phyloP scores from a whole-genome alignment of 495 filamentous ascomycete genomes.

The Pyrenula massariospora region DNA sequence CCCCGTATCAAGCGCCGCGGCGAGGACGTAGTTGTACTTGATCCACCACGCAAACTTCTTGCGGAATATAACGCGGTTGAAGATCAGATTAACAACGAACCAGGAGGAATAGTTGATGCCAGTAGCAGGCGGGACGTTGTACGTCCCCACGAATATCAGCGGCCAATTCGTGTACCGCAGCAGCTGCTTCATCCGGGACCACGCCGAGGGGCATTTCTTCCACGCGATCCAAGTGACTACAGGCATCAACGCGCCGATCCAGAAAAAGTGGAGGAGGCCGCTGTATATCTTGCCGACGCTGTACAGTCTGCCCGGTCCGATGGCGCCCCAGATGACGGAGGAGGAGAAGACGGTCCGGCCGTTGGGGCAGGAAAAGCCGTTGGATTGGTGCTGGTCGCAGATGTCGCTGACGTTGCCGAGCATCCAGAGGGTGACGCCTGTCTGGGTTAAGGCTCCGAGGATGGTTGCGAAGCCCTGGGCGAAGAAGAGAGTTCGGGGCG shows the following conservation, averaged over 20 bases:
- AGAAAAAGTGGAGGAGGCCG: conserved; percentile 21
- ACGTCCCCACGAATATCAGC: conserved; percentile 32
- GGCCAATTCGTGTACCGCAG: conserved; percentile 32
- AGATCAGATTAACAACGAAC: conserved; percentile 33
- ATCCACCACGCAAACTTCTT: conserved; percentile 30
- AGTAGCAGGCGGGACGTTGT: conserved; percentile 18
- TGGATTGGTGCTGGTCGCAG: conserved; percentile 18
- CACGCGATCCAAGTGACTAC: conserved; percentile 20
- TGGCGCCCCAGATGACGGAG: conserved; percentile 27
- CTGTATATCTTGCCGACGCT: conserved; percentile 13
- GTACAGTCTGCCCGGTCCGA: conserved; percentile 22
- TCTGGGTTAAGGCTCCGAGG: conserved; percentile 24
- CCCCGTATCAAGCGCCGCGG: conserved; percentile 20
- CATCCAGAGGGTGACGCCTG: conserved; percentile 30
- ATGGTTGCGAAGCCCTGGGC: conserved; percentile 28
- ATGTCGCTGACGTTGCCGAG: conserved; percentile 25
- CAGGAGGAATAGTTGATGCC: conserved; percentile 38
- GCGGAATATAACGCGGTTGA: conserved; percentile 28
- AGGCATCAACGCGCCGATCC: conserved; percentile 24
- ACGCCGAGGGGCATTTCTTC: conserved; percentile 5
- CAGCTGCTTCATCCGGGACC: conserved; percentile 19
- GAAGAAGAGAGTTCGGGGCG: conserved; percentile 24
- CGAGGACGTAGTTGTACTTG: conserved; percentile 21
- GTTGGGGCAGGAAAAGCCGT: conserved; percentile 29
- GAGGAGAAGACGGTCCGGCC: conserved; percentile 28